phyloP scores from a whole-genome alignment of 2,329 filamentous ascomycete species.

The Sporothrix variecibatus region DNA sequence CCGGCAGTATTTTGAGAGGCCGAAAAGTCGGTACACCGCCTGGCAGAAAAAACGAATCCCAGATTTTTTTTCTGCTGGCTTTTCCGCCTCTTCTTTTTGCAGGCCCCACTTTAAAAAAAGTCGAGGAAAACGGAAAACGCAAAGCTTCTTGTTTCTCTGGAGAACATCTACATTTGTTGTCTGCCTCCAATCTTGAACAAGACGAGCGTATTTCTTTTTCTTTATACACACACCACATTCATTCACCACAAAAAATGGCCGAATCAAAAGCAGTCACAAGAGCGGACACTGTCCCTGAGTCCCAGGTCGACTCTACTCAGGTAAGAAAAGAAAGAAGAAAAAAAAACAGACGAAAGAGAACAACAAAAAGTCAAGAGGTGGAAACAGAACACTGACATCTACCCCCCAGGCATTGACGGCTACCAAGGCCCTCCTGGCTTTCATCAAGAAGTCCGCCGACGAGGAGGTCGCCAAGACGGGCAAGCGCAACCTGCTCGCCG shows the following conservation, averaged over 20 bases:
- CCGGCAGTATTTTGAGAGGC: constrained; percentile 5
- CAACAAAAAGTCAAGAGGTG: not conserved
- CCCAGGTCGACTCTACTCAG: constrained; percentile 28
- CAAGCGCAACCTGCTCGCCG: constrained; percentile 60
- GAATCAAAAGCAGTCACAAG: constrained; percentile 26
- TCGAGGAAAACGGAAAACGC: not conserved
- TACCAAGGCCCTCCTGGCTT: constrained; percentile 61
- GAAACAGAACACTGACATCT: not conserved
- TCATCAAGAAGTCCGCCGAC: constrained; percentile 60
- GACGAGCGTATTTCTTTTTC: not conserved
- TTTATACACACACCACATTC: not conserved
- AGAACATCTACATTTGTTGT: not conserved
- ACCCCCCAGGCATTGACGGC: constrained; percentile 58
- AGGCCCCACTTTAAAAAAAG: constrained; percentile 25
- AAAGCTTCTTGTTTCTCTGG: not conserved
- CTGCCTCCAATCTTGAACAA: not conserved
- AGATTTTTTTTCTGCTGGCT: constrained; percentile 14
- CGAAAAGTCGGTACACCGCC: constrained; percentile 27
- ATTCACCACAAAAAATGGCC: constrained; percentile 24
- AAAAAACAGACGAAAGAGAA: not conserved
- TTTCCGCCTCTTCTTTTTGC: constrained; percentile 21
- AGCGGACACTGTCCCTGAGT: constrained; percentile 22
- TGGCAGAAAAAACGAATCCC: constrained; percentile 30
- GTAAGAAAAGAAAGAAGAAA: constrained; percentile 18
- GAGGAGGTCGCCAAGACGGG: constrained; percentile 47